Base-by-base conservation (phyloP, 2,329 filamentous ascomycete species). In the Colletotrichum liriopes region DNA sequence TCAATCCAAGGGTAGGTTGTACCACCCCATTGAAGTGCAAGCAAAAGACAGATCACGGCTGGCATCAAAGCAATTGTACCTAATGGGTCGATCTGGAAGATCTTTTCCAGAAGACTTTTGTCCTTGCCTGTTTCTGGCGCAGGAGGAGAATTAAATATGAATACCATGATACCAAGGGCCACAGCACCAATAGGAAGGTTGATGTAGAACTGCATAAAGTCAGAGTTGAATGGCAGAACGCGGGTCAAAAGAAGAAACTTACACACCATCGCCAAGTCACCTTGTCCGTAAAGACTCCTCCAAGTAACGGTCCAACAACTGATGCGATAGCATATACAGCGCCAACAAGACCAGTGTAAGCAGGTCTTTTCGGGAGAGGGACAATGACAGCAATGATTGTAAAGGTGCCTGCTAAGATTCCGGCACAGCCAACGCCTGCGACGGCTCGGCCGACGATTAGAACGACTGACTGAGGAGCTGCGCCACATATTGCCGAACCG, bases 11-110 rank as follows among this genome's bases (percentile, higher is more conserved):
- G 43, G 51, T 82, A 81, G 8, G 73, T 76, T 5, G 74, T 77
- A 7, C 81, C 82, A 54, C 82, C 82, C 84, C 83, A 86, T 65
- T 86, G 83, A 12, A 87, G 77, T 5, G 85, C 85, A 5, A 87
- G 76, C 0, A 86, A 74, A 6, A 86, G 80, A 71, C 83, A 86
- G 52, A 85, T 76, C 9, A 75, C 59, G 12, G 66, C 74, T 1
- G 74, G 74, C 35, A 78, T 63, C 29, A 78, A 69, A 3, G 59
- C 51, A 4, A 74, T 20, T 3, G 70, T 77, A 20, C 77, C 76
- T 1, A 75, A 9, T 3, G 67, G 72, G 59, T 78, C 76, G 14
- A 78, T 55, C 41, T 78, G 76, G 60, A 74, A 41, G 1, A 76
- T 12, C 45, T 72, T 76, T 29, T 61, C 70, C 47, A 35, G 35